These are phyloP conservation scores for Perilla frutescens DNA, from an alignment of 257 asterid species.

Conservation along the genomic window DNA sequence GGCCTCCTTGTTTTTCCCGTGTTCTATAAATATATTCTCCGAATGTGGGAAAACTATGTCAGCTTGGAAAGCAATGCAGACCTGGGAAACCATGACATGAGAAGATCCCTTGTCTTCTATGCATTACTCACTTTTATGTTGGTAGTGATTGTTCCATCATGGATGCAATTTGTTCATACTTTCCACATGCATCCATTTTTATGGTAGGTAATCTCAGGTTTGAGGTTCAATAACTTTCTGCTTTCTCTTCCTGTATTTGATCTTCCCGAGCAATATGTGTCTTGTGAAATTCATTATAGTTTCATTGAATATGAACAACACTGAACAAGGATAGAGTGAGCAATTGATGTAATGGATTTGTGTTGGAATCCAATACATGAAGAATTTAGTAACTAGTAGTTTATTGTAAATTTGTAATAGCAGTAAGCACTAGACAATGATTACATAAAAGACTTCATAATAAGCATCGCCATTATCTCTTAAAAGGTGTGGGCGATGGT, in stretches of 20 bases:
- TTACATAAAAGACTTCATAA: neutral
- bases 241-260: neutral
- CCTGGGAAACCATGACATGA: slow-evolving; percentile 50
- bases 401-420: neutral
- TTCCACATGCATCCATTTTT: slow-evolving; percentile 72
- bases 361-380: slow-evolving; percentile 10
- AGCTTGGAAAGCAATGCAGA: slow-evolving; percentile 40
- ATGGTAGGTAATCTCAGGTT: slow-evolving; percentile 52
- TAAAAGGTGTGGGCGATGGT: slow-evolving; percentile 8
- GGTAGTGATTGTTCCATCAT: slow-evolving; percentile 70
- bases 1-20: slow-evolving; percentile 83
- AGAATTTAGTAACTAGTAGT: neutral
- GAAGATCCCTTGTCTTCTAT: slow-evolving; percentile 67
- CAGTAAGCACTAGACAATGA: neutral
- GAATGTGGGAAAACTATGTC: slow-evolving; percentile 47
- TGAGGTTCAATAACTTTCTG: slow-evolving; percentile 4
- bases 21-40: slow-evolving; percentile 54
- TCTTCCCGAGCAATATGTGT: slow-evolving; percentile 20
- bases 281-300: slow-evolving; percentile 9
- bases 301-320: slow-evolving; percentile 7
- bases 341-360: neutral
- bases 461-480: neutral
- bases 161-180: slow-evolving; percentile 88
- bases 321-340: neutral
- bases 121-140: slow-evolving; percentile 51